These are phyloP conservation scores for Aspergillus fischeri DNA, from an alignment of 2,329 filamentous ascomycete species.

Conservation along the genomic window DNA sequence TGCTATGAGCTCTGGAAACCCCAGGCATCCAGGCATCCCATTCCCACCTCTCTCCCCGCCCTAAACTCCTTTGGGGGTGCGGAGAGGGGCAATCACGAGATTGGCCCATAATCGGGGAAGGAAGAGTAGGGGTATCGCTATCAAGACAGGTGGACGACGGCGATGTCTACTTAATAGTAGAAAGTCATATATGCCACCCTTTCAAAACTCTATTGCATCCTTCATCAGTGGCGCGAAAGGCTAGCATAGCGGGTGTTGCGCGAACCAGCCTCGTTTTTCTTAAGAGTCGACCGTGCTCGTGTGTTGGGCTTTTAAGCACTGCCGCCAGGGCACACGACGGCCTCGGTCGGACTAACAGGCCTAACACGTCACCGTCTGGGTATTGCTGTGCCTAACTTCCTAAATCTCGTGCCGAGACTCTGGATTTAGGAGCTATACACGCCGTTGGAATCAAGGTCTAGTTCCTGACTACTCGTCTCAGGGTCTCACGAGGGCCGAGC, in stretches of 20 bases:
- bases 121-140: not conserved
- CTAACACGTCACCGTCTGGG: conserved; percentile 14
- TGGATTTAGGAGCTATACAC: not conserved
- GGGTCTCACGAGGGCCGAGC: not conserved
- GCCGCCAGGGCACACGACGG: conserved; percentile 2
- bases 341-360: conserved; percentile 2
- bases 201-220: not conserved
- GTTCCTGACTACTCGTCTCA: not conserved
- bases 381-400: not conserved
- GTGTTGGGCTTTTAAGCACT: not conserved
- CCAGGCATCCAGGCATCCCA: not conserved
- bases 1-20: not conserved
- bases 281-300: not conserved
- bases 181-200: not conserved
- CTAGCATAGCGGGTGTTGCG: not conserved
- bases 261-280: not conserved
- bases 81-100: conserved; percentile 21
- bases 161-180: not conserved
- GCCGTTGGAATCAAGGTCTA: not conserved
- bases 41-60: conserved; percentile 11
- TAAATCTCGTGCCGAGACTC: not conserved
- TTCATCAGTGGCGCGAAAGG: not conserved
- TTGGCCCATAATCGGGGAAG: conserved; percentile 5
- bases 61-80: conserved; percentile 13
- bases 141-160: not conserved